These are phyloP conservation scores for Hypoxylon sp. DNA, from an alignment of 2,329 filamentous ascomycete species.

Conservation along the genomic window DNA sequence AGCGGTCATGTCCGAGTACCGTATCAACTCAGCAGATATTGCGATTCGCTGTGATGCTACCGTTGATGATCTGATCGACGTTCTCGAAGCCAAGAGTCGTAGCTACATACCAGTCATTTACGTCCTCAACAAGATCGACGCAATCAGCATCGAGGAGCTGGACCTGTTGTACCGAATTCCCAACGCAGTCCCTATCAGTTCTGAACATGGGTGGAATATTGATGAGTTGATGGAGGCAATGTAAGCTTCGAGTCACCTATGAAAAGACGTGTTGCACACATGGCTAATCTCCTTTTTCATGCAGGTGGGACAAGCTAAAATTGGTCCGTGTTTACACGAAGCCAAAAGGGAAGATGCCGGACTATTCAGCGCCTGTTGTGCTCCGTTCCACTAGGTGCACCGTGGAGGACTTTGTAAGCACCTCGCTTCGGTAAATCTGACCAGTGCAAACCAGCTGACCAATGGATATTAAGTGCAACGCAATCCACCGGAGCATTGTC, in stretches of 20 bases:
- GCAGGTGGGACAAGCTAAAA: conserved; percentile 91
- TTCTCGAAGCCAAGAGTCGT: conserved; percentile 93
- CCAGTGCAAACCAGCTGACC: conserved; percentile 55
- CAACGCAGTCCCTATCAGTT: conserved; percentile 96
- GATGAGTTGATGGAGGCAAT: conserved; percentile 97
- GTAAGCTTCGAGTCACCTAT: conserved; percentile 61
- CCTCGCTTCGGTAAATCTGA: conserved; percentile 40
- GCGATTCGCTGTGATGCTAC: conserved; percentile 98
- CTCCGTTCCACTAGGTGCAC: conserved; percentile 86
- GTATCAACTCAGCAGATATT: conserved; percentile 96
- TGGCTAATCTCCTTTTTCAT: conserved; percentile 47
- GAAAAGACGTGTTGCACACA: conserved; percentile 29
- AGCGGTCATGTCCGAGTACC: conserved; percentile 97
- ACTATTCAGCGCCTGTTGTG: conserved; percentile 93
- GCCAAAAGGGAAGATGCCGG: conserved; percentile 93
- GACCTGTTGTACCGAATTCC: conserved; percentile 97
- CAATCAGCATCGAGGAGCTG: conserved; percentile 97
- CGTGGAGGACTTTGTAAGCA: conserved; percentile 95
- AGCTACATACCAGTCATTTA: conserved; percentile 99
- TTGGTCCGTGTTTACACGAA: conserved; percentile 96
- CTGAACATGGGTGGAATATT: conserved; percentile 97
- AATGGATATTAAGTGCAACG: conserved; percentile 80
- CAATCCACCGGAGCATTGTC: conserved; percentile 95
- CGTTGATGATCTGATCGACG: conserved; percentile 95
- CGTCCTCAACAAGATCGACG: conserved; percentile 98